phyloP scores from a whole-genome alignment of 176 grass and related monocot genomes.

The Echinochloa phyllopogon region DNA sequence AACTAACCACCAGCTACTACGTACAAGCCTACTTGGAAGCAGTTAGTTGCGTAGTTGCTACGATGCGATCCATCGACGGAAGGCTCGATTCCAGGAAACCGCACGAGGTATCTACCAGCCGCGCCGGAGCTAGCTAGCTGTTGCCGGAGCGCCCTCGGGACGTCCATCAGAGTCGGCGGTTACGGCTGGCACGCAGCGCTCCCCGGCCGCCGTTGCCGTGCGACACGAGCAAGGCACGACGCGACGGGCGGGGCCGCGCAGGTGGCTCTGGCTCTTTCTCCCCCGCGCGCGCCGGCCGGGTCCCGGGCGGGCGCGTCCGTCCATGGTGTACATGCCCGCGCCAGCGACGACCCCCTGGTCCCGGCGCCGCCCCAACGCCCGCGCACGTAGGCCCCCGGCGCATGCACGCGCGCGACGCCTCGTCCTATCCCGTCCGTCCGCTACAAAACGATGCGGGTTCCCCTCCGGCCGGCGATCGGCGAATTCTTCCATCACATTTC shows the following conservation, averaged over 20 bases:
- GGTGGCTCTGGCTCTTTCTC: background rate
- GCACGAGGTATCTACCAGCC: background rate
- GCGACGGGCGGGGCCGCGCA: constrained; percentile 1
- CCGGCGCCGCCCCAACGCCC: constrained; percentile 45
- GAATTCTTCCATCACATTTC: background rate
- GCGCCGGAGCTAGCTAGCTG: background rate
- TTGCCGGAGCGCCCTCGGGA: background rate
- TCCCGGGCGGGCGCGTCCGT: background rate
- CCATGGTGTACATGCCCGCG: background rate
- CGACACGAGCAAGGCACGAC: constrained; percentile 18
- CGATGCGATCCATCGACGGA: too few species aligned
- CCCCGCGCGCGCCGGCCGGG: background rate
- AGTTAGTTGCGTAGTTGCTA: too few species aligned
- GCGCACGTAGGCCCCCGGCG: constrained; percentile 35
- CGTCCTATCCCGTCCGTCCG: too few species aligned
- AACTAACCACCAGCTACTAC: too few species aligned
- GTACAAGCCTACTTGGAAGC: too few species aligned
- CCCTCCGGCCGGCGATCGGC: background rate
- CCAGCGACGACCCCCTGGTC: background rate
- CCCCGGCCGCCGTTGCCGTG: background rate
- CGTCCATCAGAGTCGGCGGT: constrained; percentile 3
- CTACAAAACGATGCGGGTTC: background rate
- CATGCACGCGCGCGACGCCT: background rate
- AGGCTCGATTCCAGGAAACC: background rate
- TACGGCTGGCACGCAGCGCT: background rate